phyloP scores from a whole-genome alignment of 2,329 filamentous ascomycete genomes.

The Herpotrichia juniperi region DNA sequence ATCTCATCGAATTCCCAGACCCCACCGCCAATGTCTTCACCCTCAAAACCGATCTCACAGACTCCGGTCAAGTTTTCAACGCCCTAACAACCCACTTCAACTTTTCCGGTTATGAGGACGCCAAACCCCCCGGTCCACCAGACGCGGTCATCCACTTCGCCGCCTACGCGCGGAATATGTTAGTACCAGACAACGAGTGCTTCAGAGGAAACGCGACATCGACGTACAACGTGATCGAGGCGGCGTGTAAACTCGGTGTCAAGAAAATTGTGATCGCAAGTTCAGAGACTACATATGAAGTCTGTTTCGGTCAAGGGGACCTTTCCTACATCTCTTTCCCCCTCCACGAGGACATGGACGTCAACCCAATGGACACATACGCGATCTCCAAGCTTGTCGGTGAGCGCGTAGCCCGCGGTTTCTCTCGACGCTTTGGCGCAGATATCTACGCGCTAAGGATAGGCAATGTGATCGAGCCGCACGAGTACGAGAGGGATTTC shows the following conservation, averaged over 20 bases:
- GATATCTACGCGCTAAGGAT: constrained; percentile 68
- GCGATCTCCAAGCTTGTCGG: constrained; percentile 65
- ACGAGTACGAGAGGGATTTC: constrained; percentile 64
- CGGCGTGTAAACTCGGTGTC: constrained; percentile 66
- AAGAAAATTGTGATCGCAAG: constrained; percentile 67
- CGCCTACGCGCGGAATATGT: constrained; percentile 64
- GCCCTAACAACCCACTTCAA: constrained; percentile 62
- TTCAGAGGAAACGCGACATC: constrained; percentile 62
- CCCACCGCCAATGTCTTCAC: constrained; percentile 56
- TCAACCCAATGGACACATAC: constrained; percentile 67
- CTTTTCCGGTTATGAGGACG: constrained; percentile 57
- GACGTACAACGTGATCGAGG: constrained; percentile 69
- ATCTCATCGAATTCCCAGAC: constrained; percentile 55
- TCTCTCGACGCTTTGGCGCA: constrained; percentile 59
- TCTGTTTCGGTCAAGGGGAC: constrained; percentile 66
- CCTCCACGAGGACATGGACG: constrained; percentile 64
- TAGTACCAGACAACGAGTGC: constrained; percentile 66
- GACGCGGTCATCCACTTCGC: constrained; percentile 69
- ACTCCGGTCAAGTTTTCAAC: constrained; percentile 62
- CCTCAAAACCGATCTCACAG: constrained; percentile 61
- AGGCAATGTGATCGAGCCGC: constrained; percentile 66
- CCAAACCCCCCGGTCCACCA: constrained; percentile 52
- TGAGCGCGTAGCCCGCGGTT: constrained; percentile 63
- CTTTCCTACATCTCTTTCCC: constrained; percentile 64
- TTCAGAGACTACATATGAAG: constrained; percentile 66